Evolutionary conservation across 805 yeast genomes (phyloP).

Genomic region (Candida fluviatilis): DNA sequence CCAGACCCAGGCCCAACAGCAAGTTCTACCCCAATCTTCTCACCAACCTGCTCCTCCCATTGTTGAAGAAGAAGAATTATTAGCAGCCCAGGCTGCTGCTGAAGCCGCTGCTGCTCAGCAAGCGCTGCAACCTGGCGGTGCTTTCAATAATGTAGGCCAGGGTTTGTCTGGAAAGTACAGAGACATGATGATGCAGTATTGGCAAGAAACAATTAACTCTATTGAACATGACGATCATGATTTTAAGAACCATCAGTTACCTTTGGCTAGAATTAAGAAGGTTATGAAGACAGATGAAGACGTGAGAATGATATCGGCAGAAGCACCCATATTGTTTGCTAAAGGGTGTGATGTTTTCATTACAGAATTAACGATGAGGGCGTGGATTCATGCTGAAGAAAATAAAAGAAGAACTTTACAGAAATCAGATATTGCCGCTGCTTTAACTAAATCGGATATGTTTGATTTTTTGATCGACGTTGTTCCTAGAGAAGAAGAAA

Average conservation of each 20-base stretch:
- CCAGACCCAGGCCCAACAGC: slow-evolving; percentile 2
- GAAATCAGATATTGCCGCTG: slow-evolving; percentile 91
- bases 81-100: slow-evolving; percentile 45
- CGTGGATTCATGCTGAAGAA: slow-evolving; percentile 98
- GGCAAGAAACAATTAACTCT: slow-evolving; percentile 93
- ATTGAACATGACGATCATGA: slow-evolving; percentile 87
- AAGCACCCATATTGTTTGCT: slow-evolving; percentile 95
- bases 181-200: slow-evolving; percentile 89
- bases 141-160: slow-evolving; percentile 87
- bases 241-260: slow-evolving; percentile 90
- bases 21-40: not conserved
- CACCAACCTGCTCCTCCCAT: slow-evolving; percentile 10
- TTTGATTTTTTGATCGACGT: slow-evolving; percentile 95
- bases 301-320: slow-evolving; percentile 96
- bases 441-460: slow-evolving; percentile 92
- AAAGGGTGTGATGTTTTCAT: slow-evolving; percentile 97
- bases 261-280: slow-evolving; percentile 92
- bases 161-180: slow-evolving; percentile 80
- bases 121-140: slow-evolving; percentile 52
- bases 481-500: slow-evolving; percentile 86
- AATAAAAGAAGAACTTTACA: slow-evolving; percentile 92
- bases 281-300: slow-evolving; percentile 98
- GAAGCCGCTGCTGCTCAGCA: slow-evolving; percentile 45
- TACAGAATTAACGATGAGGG: slow-evolving; percentile 95
- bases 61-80: slow-evolving; percentile 38